Conservation (phyloP, 2,329 filamentous ascomycete genomes). For the Hypoxylon sp. region DNA sequence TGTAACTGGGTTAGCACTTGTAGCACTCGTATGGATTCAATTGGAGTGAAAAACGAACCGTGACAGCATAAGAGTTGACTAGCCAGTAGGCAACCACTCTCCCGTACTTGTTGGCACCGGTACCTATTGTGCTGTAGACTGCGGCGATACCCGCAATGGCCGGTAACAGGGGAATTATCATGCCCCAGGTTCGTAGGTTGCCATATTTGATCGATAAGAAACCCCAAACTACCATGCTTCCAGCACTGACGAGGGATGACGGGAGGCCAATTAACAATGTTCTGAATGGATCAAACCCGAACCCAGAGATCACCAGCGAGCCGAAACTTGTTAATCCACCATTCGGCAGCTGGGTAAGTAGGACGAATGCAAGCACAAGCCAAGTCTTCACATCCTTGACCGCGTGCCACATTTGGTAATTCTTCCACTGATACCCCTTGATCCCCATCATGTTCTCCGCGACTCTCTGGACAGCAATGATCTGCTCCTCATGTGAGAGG, state of each 20-base stretch:
- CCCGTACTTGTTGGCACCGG: slow-evolving; percentile 47
- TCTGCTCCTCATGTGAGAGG: slow-evolving; percentile 35
- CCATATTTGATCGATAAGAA: slow-evolving; percentile 47
- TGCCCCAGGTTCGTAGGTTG: slow-evolving; percentile 49
- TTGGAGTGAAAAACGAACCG: slow-evolving; percentile 33
- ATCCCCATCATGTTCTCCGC: slow-evolving; percentile 47
- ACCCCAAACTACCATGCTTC: slow-evolving; percentile 49
- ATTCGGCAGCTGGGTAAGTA: slow-evolving; percentile 44
- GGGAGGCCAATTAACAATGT: slow-evolving; percentile 47
- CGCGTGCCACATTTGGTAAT: slow-evolving; percentile 47
- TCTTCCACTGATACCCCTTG: slow-evolving; percentile 48
- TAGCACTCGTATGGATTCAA: slow-evolving; percentile 2
- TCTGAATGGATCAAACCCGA: slow-evolving; percentile 46
- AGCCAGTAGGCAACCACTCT: slow-evolving; percentile 46
- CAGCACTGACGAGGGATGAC: slow-evolving; percentile 48
- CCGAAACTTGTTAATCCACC: slow-evolving; percentile 45
- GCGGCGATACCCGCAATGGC: slow-evolving; percentile 50
- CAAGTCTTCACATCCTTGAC: slow-evolving; percentile 46
- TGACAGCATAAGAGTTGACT: slow-evolving; percentile 51
- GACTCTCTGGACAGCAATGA: slow-evolving; percentile 41
- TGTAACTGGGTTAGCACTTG: not conserved
- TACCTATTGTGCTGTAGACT: slow-evolving; percentile 49
- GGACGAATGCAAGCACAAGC: slow-evolving; percentile 44
- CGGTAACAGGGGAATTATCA: slow-evolving; percentile 49
- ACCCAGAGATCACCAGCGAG: slow-evolving; percentile 47